phyloP scores from a whole-genome alignment of 2,329 filamentous ascomycete genomes.

The Aspergillus latus region DNA sequence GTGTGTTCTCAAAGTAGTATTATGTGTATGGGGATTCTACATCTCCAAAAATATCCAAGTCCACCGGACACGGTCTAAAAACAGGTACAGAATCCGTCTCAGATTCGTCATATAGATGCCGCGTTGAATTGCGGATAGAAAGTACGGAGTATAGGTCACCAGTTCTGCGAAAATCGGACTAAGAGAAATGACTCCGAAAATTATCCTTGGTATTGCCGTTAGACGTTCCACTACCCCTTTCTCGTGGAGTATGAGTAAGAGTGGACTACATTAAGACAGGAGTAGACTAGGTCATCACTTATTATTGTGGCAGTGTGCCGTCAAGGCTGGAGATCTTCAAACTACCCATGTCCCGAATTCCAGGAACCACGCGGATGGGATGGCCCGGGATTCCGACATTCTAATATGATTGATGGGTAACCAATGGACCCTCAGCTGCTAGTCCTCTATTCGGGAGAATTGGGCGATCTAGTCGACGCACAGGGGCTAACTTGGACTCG shows the following conservation, averaged over 20 bases:
- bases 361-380: conserved; percentile 12
- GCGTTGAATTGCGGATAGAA: not conserved
- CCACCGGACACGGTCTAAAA: not conserved
- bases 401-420: conserved; percentile 1
- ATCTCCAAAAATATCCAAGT: not conserved
- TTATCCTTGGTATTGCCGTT: not conserved
- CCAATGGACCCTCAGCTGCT: too few relatives aligned
- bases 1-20: too few relatives aligned
- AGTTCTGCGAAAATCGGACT: not conserved
- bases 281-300: not conserved
- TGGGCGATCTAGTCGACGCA: not conserved
- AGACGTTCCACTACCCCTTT: not conserved
- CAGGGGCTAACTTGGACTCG: not conserved
- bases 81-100: not conserved
- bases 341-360: not conserved
- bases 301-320: not conserved
- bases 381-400: conserved; percentile 1
- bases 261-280: not conserved
- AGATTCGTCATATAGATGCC: conserved; percentile 13
- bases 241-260: not conserved
- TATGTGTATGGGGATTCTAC: too few relatives aligned
- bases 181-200: not conserved
- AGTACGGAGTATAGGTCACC: conserved; percentile 2
- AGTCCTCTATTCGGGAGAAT: not conserved
- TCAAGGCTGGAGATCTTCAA: not conserved